Evolutionary conservation across 192 early-diverging fungal genomes (phyloP).

Genomic region (Gryganskiella cystojenkinii): DNA sequence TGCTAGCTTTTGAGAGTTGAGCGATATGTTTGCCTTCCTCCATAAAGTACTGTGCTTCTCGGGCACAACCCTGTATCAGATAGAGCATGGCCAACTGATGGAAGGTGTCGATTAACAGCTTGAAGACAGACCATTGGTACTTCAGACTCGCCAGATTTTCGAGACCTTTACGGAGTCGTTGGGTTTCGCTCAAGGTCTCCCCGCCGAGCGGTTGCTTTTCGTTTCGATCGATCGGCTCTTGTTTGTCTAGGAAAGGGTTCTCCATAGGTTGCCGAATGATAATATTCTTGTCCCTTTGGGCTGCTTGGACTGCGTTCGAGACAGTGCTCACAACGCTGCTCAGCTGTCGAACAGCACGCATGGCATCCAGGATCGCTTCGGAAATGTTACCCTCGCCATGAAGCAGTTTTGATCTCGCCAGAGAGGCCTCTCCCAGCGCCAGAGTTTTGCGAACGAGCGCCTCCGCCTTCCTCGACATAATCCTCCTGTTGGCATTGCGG

Average conservation of each 20-base stretch:
- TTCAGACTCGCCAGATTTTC: slow-evolving; percentile 21
- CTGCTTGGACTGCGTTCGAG: slow-evolving; percentile 18
- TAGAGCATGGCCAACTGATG: slow-evolving; percentile 62
- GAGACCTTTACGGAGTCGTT: slow-evolving; percentile 15
- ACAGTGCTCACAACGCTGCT: slow-evolving; percentile 50
- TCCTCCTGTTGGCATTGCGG: not conserved
- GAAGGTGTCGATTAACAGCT: slow-evolving; percentile 57
- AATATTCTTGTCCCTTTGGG: slow-evolving; percentile 10
- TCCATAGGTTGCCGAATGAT: slow-evolving; percentile 15
- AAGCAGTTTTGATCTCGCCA: slow-evolving; percentile 53
- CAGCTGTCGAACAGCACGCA: slow-evolving; percentile 37
- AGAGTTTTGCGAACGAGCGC: slow-evolving; percentile 21
- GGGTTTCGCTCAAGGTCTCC: slow-evolving; percentile 1
- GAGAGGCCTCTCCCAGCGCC: slow-evolving; percentile 50
- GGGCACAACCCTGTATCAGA: slow-evolving; percentile 64
- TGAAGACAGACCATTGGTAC: slow-evolving; percentile 37
- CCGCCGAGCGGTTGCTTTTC: not conserved
- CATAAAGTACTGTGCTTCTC: slow-evolving; percentile 73
- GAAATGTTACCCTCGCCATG: slow-evolving; percentile 45
- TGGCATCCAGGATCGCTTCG: slow-evolving; percentile 54
- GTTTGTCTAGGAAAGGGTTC: slow-evolving; percentile 35
- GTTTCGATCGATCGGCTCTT: not conserved
- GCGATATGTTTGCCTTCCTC: slow-evolving; percentile 67
- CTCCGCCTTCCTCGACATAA: slow-evolving; percentile 20
- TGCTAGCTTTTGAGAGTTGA: slow-evolving; percentile 47